phyloP scores from a whole-genome alignment of 768 basidiomycete genomes.

The Dacryopinax primogenitus region DNA sequence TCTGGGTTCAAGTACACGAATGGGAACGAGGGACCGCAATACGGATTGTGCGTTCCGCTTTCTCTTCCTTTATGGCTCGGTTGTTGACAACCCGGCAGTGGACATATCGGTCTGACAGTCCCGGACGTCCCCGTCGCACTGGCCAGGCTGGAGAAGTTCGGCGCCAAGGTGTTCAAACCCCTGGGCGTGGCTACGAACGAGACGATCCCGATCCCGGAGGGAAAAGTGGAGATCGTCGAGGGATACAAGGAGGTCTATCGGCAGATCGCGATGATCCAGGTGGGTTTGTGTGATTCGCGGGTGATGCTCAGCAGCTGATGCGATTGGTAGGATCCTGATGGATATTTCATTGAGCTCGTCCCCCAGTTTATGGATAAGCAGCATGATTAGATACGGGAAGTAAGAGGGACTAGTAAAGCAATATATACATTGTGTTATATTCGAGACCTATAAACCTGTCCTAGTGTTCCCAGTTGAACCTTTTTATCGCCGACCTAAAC shows the following conservation, averaged over 20 bases:
- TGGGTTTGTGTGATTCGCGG: neutral
- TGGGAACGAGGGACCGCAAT: neutral
- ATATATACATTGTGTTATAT: neutral
- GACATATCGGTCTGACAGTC: neutral
- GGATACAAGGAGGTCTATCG: neutral
- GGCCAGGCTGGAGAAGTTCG: neutral
- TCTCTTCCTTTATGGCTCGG: neutral
- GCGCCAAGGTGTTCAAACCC: conserved; percentile 2
- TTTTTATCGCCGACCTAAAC: neutral
- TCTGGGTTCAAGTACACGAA: neutral
- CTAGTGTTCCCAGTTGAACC: no score
- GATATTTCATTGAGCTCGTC: neutral
- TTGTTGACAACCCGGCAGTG: neutral
- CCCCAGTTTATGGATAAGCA: neutral
- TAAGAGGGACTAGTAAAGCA: neutral
- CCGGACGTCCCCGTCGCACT: neutral
- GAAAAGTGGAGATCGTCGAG: neutral
- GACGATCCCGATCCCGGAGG: neutral
- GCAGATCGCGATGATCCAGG: conserved; percentile 7
- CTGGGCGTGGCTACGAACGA: conserved; percentile 3
- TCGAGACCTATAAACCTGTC: no score
- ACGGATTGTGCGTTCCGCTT: neutral
- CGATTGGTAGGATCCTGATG: neutral
- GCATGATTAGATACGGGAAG: neutral
- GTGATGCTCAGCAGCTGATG: neutral